Conservation (phyloP, 2,329 filamentous ascomycete genomes). For the Sclerotinia glacialis region DNA sequence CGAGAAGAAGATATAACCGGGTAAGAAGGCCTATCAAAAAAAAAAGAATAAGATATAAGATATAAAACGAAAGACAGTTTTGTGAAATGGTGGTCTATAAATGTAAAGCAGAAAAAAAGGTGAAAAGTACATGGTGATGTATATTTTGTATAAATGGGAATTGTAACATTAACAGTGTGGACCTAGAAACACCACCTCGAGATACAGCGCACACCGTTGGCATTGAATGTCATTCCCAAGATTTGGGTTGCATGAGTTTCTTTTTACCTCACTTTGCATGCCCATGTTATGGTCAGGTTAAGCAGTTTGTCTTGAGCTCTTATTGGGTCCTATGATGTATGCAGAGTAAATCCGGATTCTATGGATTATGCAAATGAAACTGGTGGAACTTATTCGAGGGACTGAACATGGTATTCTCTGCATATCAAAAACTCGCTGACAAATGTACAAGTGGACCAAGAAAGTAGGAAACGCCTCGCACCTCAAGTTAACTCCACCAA, state of each 20-base stretch:
- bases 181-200: background rate
- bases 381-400: background rate
- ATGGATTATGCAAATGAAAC: background rate
- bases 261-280: no score
- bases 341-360: background rate
- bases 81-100: background rate
- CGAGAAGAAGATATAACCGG: background rate
- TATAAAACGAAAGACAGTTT: background rate
- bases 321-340: background rate
- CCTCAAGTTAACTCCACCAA: conserved; percentile 15
- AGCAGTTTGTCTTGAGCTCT: background rate
- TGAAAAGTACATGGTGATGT: background rate
- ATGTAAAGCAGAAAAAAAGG: background rate
- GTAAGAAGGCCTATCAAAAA: background rate
- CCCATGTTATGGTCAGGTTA: background rate
- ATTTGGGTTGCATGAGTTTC: background rate
- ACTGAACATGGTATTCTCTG: conserved; percentile 19
- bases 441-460: conserved; percentile 16
- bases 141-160: background rate
- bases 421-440: conserved; percentile 15
- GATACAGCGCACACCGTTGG: background rate
- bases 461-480: conserved; percentile 23
- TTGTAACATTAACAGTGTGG: no score
- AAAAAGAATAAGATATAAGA: background rate
- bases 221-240: background rate